Evolutionary conservation across 495 filamentous ascomycete genomes (phyloP), one percentile per base, ranked within the genome.

Genomic region (Chaetomium cochliodes): DNA sequence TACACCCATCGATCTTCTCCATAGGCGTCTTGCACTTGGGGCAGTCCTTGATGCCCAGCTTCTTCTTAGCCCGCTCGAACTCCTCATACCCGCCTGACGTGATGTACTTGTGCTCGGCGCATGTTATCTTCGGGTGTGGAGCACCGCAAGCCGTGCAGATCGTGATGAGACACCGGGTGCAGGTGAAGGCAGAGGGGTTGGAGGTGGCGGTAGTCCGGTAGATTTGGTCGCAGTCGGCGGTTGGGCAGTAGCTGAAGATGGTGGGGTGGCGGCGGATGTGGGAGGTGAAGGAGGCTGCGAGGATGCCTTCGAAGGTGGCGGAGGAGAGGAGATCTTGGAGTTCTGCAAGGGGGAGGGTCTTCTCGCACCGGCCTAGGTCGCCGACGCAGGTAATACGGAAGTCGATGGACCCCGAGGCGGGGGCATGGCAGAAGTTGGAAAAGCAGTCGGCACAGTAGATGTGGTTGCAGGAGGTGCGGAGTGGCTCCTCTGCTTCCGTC

Each of bases 361-460:
- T 58, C 0, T 39, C 12, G 53, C 80, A 82, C 0, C 11, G 67
- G 18, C 65, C 72, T 0, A 51, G 57, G 6, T 63, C 46, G 18
- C 76, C 76, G 18, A 58, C 63, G 67, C 78, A 83, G 6, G 20
- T 44, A 6, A 82, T 61, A n/a, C 26, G 15, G 9, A 64, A 59
- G 23, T 69, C 65, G 12, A 70, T 49, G 1, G 65, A 33, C 22
- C 56, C 57, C 6, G 60, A 64, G 5, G 30, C 54, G 37, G 63
- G 64, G 4, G 78, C 72, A 41, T 68, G 61, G 55, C 78, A 78
- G 25, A 78, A 56, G 22, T 69, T 56, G 5, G 70, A 64, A 59
- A 84, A 80, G 58, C 81, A 83, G n/a, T 75, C 74, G 0, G 65
- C 64, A 70, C 81, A 83, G 67, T 83, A 85, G 13, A 62, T 53